phyloP scores from a whole-genome alignment of 768 basidiomycete genomes.

The Collybia sordida region DNA sequence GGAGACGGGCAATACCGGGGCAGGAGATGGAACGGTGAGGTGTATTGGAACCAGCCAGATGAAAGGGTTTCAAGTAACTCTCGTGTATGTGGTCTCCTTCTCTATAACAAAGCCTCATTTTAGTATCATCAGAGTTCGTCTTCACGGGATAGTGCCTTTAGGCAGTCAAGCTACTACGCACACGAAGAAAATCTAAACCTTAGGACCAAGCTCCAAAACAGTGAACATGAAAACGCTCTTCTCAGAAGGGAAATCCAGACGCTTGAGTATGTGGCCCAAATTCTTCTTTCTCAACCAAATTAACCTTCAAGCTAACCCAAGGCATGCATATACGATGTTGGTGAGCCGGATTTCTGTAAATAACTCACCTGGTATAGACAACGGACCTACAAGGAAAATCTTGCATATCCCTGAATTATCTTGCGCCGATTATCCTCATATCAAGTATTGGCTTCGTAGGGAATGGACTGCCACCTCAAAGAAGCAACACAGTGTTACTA shows the following conservation, averaged over 20 bases:
- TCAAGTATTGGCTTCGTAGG: slow-evolving; percentile 11
- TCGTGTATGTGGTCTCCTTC: no score
- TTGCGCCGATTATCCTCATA: slow-evolving; percentile 5
- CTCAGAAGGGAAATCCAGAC: neutral
- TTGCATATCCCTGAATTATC: neutral
- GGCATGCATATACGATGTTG: neutral
- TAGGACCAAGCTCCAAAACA: no score
- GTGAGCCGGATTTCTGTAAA: neutral
- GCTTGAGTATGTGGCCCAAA: neutral
- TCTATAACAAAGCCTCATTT: no score
- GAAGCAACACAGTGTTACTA: neutral
- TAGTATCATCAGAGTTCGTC: no score
- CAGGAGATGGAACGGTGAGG: no score
- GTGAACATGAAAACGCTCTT: neutral
- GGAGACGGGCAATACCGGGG: no score
- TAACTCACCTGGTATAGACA: neutral
- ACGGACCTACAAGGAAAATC: no score
- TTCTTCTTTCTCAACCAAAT: neutral
- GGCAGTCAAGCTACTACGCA: no score
- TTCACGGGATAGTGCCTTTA: no score
- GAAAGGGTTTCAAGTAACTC: no score
- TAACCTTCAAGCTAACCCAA: neutral
- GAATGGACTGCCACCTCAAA: slow-evolving; percentile 1
- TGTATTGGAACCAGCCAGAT: no score
- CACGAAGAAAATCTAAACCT: no score